Evolutionary conservation across 176 grass and related monocot species (phyloP).

Genomic region (Avena sativa): DNA sequence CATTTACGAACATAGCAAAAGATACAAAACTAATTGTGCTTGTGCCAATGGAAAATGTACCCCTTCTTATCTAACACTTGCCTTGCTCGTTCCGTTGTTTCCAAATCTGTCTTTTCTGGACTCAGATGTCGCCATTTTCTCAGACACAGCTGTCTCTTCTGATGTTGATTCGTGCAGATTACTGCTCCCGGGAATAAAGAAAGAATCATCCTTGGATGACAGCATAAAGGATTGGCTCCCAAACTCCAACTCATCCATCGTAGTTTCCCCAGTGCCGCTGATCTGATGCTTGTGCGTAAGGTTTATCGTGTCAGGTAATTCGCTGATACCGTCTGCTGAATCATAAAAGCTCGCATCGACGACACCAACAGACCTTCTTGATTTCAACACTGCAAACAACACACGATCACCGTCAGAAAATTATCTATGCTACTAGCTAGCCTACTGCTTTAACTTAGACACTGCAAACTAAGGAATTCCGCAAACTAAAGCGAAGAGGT

Average conservation of each 20-base stretch:
- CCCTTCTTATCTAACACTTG: constrained; percentile 31
- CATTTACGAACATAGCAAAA: constrained; percentile 4
- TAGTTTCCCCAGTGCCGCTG: constrained; percentile 5
- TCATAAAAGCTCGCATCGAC: constrained; percentile 4
- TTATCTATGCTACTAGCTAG: neutral
- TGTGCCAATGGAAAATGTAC: neutral
- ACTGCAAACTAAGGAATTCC: neutral
- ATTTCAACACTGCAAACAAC: constrained; percentile 50
- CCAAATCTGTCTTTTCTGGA: constrained; percentile 14
- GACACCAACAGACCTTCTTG: constrained; percentile 31
- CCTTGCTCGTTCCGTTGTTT: constrained; percentile 42
- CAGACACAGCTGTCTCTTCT: constrained; percentile 5
- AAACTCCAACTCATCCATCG: constrained; percentile 19
- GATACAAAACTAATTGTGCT: neutral
- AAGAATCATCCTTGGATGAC: constrained; percentile 28
- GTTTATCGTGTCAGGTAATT: constrained; percentile 18
- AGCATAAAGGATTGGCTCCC: neutral
- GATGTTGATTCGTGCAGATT: constrained; percentile 20
- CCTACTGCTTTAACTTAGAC: neutral
- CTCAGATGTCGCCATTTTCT: constrained; percentile 22
- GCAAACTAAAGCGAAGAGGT: neutral
- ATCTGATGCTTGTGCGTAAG: neutral
- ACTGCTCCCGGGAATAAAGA: constrained; percentile 28
- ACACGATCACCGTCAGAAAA: constrained; percentile 5
- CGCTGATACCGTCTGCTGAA: constrained; percentile 10